These are phyloP conservation scores for Fusarium cyanostomum DNA, from an alignment of 2,329 filamentous ascomycete species.

Conservation along the genomic window DNA sequence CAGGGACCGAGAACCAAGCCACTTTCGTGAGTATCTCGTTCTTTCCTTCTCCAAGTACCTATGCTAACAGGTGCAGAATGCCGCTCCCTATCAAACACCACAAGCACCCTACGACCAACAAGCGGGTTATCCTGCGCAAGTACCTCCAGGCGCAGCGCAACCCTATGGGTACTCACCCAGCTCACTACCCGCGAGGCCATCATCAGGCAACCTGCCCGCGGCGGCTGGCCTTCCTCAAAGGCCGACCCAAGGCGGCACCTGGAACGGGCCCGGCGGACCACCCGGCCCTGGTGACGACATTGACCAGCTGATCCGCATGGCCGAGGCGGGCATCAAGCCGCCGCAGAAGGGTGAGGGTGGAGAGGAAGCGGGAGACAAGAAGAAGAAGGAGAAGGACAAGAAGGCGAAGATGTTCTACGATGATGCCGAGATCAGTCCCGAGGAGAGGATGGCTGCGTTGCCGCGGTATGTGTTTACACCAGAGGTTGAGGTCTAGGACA, in stretches of 20 bases:
- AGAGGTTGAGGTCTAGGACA: slow-evolving; percentile 35
- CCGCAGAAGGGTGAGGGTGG: slow-evolving; percentile 53
- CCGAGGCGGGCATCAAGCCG: slow-evolving; percentile 67
- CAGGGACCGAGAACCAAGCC: slow-evolving; percentile 58
- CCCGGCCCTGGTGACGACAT: slow-evolving; percentile 65
- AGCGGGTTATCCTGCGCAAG: slow-evolving; percentile 40
- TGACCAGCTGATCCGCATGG: slow-evolving; percentile 71
- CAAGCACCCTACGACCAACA: slow-evolving; percentile 35
- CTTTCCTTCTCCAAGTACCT: too few species aligned
- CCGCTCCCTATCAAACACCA: slow-evolving; percentile 51
- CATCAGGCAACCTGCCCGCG: slow-evolving; percentile 49
- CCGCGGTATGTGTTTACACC: slow-evolving; percentile 74
- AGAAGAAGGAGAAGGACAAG: slow-evolving; percentile 75
- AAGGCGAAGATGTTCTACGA: slow-evolving; percentile 81
- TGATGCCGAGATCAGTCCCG: slow-evolving; percentile 81
- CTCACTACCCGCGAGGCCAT: slow-evolving; percentile 57
- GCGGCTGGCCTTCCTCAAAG: slow-evolving; percentile 57
- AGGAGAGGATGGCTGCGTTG: slow-evolving; percentile 87
- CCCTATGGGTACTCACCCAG: slow-evolving; percentile 51
- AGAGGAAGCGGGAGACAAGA: slow-evolving; percentile 60
- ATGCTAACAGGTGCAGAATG: slow-evolving; percentile 47
- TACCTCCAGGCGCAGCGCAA: slow-evolving; percentile 32
- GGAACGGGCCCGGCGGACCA: slow-evolving; percentile 36
- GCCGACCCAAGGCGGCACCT: slow-evolving; percentile 50
- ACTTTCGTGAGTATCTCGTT: slow-evolving; percentile 64